Base-by-base conservation (phyloP, 2,329 filamentous ascomycete species). In the Trichoderma arundinaceum region DNA sequence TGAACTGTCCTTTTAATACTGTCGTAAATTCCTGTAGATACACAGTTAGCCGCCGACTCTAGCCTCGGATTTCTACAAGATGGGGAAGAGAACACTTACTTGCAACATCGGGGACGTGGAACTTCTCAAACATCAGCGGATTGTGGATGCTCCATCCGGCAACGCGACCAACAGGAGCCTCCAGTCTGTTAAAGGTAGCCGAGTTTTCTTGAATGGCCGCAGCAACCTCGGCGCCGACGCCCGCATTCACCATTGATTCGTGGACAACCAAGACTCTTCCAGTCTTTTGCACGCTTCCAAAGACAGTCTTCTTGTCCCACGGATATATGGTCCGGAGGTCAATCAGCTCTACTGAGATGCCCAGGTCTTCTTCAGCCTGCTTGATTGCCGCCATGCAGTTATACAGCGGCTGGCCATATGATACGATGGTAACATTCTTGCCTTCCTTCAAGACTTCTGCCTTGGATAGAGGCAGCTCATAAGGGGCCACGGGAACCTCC, bases 111-210 rank as follows among this genome's bases (percentile, higher is more conserved):
- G 94, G 94, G 64, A 96, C 82, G 74, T 93, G 89, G 69, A 92
- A 92, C 74, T 84, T 87, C 77, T 97, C 94, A 77, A 87, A 97
- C 41, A 90, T 76, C 73, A 97, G 77, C 0, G 92, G 90, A 38
- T 88, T 89, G 75, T 94, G 94, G 60, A 91, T 93, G 74, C 90
- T 92, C 91, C 92, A 96, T n/a, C 94, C 93, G 3, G 92, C 91
- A 5, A 97, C 89, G 57, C 94, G 86, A 69, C 89, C 86, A 7
- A 97, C 91, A 0, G 94, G 94, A 5, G 94, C 93, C 74, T 97
- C 93, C 33, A 97, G 79, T 3, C 89, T 84, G 68, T 95, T 76
- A 75, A 97, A 97, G 0, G 92, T 94, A 33, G 84, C 81, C 0
- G 79, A 75, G 64, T 90, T 88, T 71, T 95, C 92, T 76, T 97